A percentile compares a stretch with the other conserved stretches of the same genome.
These are phyloP conservation scores for Crithidia brevicula DNA, from an alignment of 208 protist genomes.

Conservation along the genomic window DNA sequence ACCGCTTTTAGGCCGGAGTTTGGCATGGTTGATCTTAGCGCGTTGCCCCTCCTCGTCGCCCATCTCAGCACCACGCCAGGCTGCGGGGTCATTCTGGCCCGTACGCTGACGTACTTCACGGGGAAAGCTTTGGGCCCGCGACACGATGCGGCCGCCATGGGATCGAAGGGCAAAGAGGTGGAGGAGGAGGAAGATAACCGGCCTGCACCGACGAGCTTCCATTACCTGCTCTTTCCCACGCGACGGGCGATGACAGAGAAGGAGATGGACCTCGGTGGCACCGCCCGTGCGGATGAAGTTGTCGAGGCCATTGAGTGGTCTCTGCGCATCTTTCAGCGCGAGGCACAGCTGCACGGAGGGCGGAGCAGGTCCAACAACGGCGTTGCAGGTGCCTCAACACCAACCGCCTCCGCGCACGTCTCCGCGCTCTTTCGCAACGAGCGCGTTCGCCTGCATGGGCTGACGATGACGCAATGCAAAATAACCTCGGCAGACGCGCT, in stretches of 20 bases:
- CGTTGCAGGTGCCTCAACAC: neutral
- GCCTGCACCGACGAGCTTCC: slow-evolving; percentile 6
- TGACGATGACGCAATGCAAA: slow-evolving; percentile 52
- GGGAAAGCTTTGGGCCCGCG: neutral
- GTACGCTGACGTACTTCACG: slow-evolving; percentile 59
- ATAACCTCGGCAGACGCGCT: slow-evolving; percentile 69
- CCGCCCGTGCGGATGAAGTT: slow-evolving; percentile 59
- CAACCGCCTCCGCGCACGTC: slow-evolving; percentile 5
- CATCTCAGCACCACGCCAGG: slow-evolving; percentile 45
- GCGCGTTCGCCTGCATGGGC: slow-evolving; percentile 49
- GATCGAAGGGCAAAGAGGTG: neutral
- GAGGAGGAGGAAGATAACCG: neutral
- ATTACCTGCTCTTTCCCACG: slow-evolving; percentile 14
- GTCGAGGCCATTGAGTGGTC: slow-evolving; percentile 69
- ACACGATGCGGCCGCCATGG: neutral
- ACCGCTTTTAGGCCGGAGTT: slow-evolving; percentile 45
- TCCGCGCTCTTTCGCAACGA: slow-evolving; percentile 25
- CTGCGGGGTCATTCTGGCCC: slow-evolving; percentile 33
- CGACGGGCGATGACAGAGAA: slow-evolving; percentile 57
- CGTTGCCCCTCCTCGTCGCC: slow-evolving; percentile 57
- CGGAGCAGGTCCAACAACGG: neutral
- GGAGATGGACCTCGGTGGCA: slow-evolving; percentile 69
- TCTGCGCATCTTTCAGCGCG: slow-evolving; percentile 40
- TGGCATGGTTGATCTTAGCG: slow-evolving; percentile 72
- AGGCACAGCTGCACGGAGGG: slow-evolving; percentile 16